Conservation (phyloP, 805 yeast species). For the Blastobotrys chiropterorum region DNA sequence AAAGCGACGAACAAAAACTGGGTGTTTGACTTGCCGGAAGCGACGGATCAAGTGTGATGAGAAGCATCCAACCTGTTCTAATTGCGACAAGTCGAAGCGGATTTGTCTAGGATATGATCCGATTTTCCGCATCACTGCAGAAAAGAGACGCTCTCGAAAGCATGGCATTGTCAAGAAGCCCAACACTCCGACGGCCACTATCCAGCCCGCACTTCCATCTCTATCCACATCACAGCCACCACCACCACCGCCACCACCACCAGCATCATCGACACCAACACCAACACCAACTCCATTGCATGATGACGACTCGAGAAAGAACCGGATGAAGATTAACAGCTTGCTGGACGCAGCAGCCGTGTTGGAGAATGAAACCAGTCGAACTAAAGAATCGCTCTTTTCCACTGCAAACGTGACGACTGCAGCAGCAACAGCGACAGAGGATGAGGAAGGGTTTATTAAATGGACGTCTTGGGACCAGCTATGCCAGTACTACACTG, state of each 20-base stretch:
- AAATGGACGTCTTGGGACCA: conserved; percentile 20
- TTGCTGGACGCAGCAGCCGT: conserved; percentile 22
- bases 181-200: background rate
- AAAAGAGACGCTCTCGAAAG: conserved; percentile 10
- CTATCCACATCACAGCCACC: background rate
- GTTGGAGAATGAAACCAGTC: conserved; percentile 7
- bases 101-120: conserved; percentile 63
- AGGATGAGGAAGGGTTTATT: background rate
- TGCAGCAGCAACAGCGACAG: background rate
- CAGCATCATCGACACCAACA: background rate
- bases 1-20: conserved; percentile 55
- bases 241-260: background rate
- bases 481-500: conserved; percentile 18
- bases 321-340: conserved; percentile 20
- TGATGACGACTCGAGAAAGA: background rate
- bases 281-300: background rate
- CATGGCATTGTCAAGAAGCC: conserved; percentile 2
- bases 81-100: conserved; percentile 60
- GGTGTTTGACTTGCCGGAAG: conserved; percentile 67
- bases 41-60: conserved; percentile 74
- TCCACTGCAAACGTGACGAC: background rate
- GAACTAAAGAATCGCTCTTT: too few relatives aligned
- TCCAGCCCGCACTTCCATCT: too few relatives aligned
- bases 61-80: conserved; percentile 59
- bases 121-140: conserved; percentile 20